Evolutionary conservation across 2,329 filamentous ascomycete species (phyloP).

Genomic region (Huntiella omanensis): DNA sequence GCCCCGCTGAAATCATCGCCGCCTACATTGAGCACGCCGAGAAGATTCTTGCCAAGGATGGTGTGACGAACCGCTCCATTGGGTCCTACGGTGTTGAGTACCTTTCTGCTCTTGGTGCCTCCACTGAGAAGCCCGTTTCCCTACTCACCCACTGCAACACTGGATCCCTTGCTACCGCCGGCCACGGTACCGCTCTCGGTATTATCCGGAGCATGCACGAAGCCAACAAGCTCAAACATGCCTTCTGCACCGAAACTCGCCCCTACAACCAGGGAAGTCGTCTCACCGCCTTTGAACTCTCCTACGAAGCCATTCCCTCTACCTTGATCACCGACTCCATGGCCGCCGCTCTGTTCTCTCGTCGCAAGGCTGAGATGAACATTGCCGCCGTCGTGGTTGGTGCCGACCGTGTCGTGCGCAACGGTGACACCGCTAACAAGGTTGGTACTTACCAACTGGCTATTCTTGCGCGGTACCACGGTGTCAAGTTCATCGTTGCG

Average conservation of each 20-base stretch:
- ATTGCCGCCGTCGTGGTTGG: slow-evolving; percentile 84
- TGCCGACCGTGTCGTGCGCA: slow-evolving; percentile 84
- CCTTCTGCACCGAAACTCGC: slow-evolving; percentile 90
- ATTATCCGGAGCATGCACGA: slow-evolving; percentile 72
- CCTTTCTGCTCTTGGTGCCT: slow-evolving; percentile 43
- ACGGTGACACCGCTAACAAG: slow-evolving; percentile 97
- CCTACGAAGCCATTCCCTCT: slow-evolving; percentile 77
- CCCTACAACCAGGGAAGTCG: slow-evolving; percentile 96
- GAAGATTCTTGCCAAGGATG: slow-evolving; percentile 69
- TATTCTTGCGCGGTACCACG: slow-evolving; percentile 74
- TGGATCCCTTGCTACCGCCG: slow-evolving; percentile 86
- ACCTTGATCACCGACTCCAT: slow-evolving; percentile 93
- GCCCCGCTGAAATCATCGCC: slow-evolving; percentile 35
- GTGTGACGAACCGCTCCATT: slow-evolving; percentile 72
- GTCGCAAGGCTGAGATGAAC: slow-evolving; percentile 40
- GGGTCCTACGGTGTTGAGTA: slow-evolving; percentile 69
- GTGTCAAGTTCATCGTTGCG: slow-evolving; percentile 85
- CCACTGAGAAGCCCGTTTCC: slow-evolving; percentile 36
- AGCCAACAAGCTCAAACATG: slow-evolving; percentile 49
- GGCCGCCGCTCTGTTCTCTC: slow-evolving; percentile 66
- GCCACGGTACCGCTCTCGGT: slow-evolving; percentile 89
- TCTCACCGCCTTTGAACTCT: slow-evolving; percentile 89
- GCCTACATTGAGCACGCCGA: slow-evolving; percentile 68
- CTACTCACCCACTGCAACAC: slow-evolving; percentile 97
- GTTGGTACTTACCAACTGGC: slow-evolving; percentile 89